Conservation (phyloP, 2,329 filamentous ascomycete genomes). For the Talaromyces marneffei region DNA sequence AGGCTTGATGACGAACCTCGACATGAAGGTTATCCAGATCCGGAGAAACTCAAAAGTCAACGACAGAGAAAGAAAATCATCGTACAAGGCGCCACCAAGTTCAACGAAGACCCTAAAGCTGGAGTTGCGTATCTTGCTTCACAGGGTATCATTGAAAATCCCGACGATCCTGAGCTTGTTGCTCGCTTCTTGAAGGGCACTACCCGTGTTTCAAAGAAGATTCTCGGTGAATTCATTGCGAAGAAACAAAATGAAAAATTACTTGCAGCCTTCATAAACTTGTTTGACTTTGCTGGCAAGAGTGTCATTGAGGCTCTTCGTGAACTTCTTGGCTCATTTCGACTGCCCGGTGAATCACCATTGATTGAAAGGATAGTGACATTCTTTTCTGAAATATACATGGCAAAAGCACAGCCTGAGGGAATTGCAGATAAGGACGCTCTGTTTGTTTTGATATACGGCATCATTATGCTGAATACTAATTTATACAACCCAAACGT, state of each 20-base stretch:
- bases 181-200: slow-evolving; percentile 86
- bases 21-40: slow-evolving; percentile 61
- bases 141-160: slow-evolving; percentile 76
- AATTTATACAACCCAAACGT: slow-evolving; percentile 95
- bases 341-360: slow-evolving; percentile 84
- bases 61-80: slow-evolving; percentile 80
- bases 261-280: slow-evolving; percentile 72
- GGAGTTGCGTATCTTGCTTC: slow-evolving; percentile 80
- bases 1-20: slow-evolving; percentile 66
- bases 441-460: slow-evolving; percentile 86
- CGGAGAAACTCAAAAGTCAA: slow-evolving; percentile 60
- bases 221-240: slow-evolving; percentile 86
- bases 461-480: slow-evolving; percentile 95
- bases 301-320: slow-evolving; percentile 86
- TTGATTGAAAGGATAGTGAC: slow-evolving; percentile 90
- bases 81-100: slow-evolving; percentile 79
- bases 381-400: slow-evolving; percentile 81
- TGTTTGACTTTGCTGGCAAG: slow-evolving; percentile 84
- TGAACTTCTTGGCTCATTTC: slow-evolving; percentile 82
- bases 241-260: slow-evolving; percentile 85
- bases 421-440: slow-evolving; percentile 80
- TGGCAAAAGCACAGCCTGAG: slow-evolving; percentile 60
- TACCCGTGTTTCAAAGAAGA: slow-evolving; percentile 78
- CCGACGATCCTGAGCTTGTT: slow-evolving; percentile 67
- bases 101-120: slow-evolving; percentile 89